These are phyloP conservation scores for Cladophialophora chaetospira DNA, from an alignment of 2,329 filamentous ascomycete genomes.

Conservation along the genomic window DNA sequence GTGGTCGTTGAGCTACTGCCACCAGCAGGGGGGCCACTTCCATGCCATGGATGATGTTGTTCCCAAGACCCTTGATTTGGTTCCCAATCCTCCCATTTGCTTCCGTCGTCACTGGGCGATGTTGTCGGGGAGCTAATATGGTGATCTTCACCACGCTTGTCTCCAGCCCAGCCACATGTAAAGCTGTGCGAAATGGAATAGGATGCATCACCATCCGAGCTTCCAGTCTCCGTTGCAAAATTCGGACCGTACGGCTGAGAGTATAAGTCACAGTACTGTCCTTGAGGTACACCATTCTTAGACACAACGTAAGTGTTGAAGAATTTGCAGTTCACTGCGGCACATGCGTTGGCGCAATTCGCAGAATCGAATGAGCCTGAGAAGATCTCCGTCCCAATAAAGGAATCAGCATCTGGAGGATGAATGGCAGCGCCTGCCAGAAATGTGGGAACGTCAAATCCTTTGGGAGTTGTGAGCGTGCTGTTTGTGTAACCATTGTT, in stretches of 20 bases:
- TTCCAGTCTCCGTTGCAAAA: constrained; percentile 20
- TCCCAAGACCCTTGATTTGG: constrained; percentile 17
- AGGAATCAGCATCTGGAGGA: constrained; percentile 16
- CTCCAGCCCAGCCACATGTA: constrained; percentile 14
- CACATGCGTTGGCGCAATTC: constrained; percentile 20
- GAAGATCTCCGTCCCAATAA: constrained; percentile 25
- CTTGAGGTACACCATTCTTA: constrained; percentile 18
- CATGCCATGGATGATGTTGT: constrained; percentile 20
- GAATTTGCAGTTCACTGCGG: constrained; percentile 18
- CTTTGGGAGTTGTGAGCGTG: constrained; percentile 14
- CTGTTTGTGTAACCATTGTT: constrained; percentile 28
- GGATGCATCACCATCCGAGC: constrained; percentile 12
- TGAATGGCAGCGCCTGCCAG: constrained; percentile 18
- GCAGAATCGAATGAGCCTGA: constrained; percentile 22
- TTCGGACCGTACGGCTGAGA: constrained; percentile 10
- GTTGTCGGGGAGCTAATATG: background rate
- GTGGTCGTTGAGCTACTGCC: background rate
- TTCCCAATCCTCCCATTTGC: constrained; percentile 11
- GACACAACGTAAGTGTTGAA: constrained; percentile 29
- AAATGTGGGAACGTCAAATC: constrained; percentile 22
- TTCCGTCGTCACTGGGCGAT: background rate
- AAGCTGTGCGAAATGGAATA: constrained; percentile 22
- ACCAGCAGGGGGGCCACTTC: constrained; percentile 6
- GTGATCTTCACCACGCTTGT: constrained; percentile 8
- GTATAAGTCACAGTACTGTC: constrained; percentile 29